Evolutionary conservation across 768 basidiomycete genomes (phyloP), one percentile per base, ranked within the genome.

Genomic region (Fomitopsis serialis): DNA sequence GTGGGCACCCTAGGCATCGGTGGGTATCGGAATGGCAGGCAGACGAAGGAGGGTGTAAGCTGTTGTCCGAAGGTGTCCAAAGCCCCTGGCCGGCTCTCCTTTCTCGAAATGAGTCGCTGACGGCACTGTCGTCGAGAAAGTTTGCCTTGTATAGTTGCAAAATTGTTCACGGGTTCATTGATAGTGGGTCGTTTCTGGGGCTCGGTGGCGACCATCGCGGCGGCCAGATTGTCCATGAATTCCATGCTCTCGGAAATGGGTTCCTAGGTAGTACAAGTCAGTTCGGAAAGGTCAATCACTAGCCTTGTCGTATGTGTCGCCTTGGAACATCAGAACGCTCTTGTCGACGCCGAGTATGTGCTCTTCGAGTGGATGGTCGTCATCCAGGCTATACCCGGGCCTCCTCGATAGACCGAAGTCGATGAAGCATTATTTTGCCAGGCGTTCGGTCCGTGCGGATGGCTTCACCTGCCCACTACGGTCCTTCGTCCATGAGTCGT

Each of bases 351-450:
- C 58, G 9, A 13, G 29, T 5, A 61, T 52, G 11, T 45, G 51
- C 19, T 22, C 6, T 21, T 54, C 53, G 10, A 15, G 34, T 22
- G 48, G 47, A 22, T 47, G 48, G 13, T 40, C 47, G 29, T 50
- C 34, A 0, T 61, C 44, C 0, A 70, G 68, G 1, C 50, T 56
- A 47, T 70, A 73, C 1, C 50, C 48, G 0, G 58, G 61, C n/a
- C n/a, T n/a, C n/a, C n/a, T n/a, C 25, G 55, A 53, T 1, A 52
- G 9, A 9, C 50, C 58, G 48, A 63, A 61, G 53, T 67, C 66
- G 29, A 60, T 61, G 42, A 64, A 52, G 35, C 60, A 64, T 48
- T 68, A 69, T 34, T 54, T 52, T 1, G 61, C 37, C 5, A 68
- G 67, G 1, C 57, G 52, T 24, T 56, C 50, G 1, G 66, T 69